A percentile compares a stretch with the other conserved stretches of the same genome.
These are phyloP conservation scores for Fragaria ananassa DNA, from an alignment of 306 rosid genomes.

Conservation along the genomic window DNA sequence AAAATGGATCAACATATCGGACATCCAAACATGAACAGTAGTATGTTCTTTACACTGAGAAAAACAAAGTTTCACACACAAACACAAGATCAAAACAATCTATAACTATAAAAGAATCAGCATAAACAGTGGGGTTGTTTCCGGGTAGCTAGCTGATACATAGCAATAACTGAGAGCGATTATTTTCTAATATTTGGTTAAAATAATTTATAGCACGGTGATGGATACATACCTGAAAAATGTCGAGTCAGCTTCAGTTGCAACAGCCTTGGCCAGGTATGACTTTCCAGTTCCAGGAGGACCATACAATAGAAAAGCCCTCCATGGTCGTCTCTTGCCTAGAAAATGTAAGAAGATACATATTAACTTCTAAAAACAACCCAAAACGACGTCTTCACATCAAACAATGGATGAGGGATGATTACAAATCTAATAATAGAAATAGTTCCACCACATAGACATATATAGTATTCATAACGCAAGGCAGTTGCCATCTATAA, in stretches of 20 bases:
- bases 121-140: no score
- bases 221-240: conserved; percentile 71
- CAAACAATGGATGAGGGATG: neutral
- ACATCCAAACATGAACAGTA: neutral
- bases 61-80: neutral
- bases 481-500: neutral
- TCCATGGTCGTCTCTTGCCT: conserved; percentile 99
- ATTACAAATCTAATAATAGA: neutral
- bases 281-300: conserved; percentile 99
- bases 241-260: conserved; percentile 97
- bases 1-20: neutral
- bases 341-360: conserved; percentile 10
- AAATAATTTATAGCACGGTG: neutral
- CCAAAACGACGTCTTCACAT: neutral
- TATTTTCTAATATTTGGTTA: neutral
- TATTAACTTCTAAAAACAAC: conserved; percentile 3
- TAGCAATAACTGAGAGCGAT: neutral
- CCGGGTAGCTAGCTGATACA: neutral
- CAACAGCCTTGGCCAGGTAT: conserved; percentile 98
- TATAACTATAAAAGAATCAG: neutral
- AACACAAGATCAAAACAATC: neutral
- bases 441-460: neutral
- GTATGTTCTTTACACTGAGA: neutral
- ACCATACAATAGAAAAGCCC: conserved; percentile 90
- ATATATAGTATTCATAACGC: neutral